Evolutionary conservation across 768 basidiomycete species (phyloP), one percentile per base, ranked within the genome.

Genomic region (Trametes cubensis): DNA sequence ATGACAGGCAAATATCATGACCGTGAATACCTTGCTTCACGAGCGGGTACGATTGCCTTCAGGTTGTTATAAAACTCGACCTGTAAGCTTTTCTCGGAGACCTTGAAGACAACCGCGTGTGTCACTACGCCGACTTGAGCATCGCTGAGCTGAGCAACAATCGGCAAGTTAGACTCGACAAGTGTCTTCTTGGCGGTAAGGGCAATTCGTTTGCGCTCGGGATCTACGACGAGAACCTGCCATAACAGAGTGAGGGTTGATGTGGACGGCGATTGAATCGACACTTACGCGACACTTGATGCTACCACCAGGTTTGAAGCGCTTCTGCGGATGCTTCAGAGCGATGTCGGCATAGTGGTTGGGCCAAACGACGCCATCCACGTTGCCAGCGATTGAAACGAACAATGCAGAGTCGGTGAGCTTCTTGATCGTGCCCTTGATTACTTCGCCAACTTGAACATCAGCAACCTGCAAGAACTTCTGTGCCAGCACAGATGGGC

Each of bases 291-390:
- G 79, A 67, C 93, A 95, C 77, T 91, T 96, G 74, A 98, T 89
- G 54, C 72, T 83, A 4, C 82, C 81, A 25, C 95, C 95, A 21
- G 82, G 77, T 70, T 93, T 95, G 79, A 97, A 99, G 62, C 89
- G 83, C 76, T 88, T 92, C 45, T 93, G 86, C 11, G 96, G 96
- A 72, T 98, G 91, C 71, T 95, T 97, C 67, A 98, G 81, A n/a
- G 78, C 72, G 69, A 98, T 95, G 73, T 99, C 97, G 13, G 97
- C 94, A 72, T 92, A 97, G 72, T 98, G 97, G 63, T 87, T 84
- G 0, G 95, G 95, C 91, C 93, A 97, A 21, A 98, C 81, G 26
- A 97, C 89, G 28, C 92, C 97, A 70, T 97, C 94, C 34, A 98
- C 87, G 62, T 84, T 92, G 6, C 92, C 94, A 5, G 89, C 86